phyloP scores from a whole-genome alignment of 306 rosid genomes.

The Carpinus viminea region DNA sequence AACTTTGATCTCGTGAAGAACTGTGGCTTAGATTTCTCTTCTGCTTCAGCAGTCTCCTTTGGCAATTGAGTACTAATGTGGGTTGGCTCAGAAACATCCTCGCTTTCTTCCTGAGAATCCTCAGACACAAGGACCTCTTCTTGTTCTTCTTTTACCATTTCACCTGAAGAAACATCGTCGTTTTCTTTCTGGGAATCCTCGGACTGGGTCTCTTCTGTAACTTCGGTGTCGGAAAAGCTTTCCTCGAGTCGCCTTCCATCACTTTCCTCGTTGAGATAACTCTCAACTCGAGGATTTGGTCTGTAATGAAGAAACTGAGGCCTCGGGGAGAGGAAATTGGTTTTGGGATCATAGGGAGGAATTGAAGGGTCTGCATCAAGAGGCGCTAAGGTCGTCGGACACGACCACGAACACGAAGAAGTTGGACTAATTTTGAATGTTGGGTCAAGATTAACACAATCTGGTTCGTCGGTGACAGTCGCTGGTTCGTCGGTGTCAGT shows the following conservation, averaged over 20 bases:
- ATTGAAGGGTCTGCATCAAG: conserved; percentile 61
- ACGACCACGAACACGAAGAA: conserved; percentile 35
- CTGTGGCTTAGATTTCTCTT: conserved; percentile 30
- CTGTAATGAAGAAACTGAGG: conserved; percentile 83
- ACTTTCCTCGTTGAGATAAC: conserved; percentile 34
- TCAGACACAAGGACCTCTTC: conserved; percentile 7
- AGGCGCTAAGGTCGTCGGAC: conserved; percentile 39
- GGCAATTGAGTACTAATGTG: conserved; percentile 8
- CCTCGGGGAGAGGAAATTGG: conserved; percentile 79
- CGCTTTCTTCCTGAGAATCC: too few species aligned
- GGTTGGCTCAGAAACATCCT: conserved; percentile 31
- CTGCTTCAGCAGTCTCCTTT: conserved; percentile 35
- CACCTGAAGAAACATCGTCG: conserved; percentile 58
- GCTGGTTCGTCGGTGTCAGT: conserved; percentile 22
- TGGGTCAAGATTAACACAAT: conserved; percentile 64
- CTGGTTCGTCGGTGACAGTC: conserved; percentile 38
- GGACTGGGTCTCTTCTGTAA: conserved; percentile 54
- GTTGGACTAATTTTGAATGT: conserved; percentile 73
- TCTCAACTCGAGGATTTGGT: conserved; percentile 58
- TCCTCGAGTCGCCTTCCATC: conserved; percentile 45
- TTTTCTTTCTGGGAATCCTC: conserved; percentile 52
- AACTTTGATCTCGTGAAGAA: conserved; percentile 42
- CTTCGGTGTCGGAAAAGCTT: conserved; percentile 60
- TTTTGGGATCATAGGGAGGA: conserved; percentile 79
- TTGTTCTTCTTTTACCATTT: conserved; percentile 11